Percentiles rank a stretch among this genome's conserved stretches.
phyloP scores from a whole-genome alignment of 495 filamentous ascomycete genomes.

The Aspergillus nanangensis region DNA sequence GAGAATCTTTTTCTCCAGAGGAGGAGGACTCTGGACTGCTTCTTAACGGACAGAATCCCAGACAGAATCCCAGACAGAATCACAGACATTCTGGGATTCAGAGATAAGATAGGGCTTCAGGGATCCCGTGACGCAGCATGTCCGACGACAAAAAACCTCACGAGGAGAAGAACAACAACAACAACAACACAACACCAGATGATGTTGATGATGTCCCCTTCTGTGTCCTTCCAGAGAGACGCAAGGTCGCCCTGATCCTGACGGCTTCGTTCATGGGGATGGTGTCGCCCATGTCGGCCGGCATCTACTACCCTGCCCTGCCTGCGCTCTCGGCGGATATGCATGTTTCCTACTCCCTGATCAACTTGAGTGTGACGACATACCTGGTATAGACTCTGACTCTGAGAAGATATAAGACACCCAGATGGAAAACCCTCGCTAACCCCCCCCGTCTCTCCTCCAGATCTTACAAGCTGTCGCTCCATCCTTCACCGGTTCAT shows the following conservation, averaged over 20 bases:
- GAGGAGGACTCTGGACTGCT: too few species aligned
- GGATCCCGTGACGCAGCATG: too few species aligned
- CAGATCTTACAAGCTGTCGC: conserved; percentile 48
- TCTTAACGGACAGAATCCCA: too few species aligned
- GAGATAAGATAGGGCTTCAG: too few species aligned
- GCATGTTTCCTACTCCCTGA: conserved; percentile 29
- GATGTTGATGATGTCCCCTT: conserved; percentile 15
- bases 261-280: conserved; percentile 4
- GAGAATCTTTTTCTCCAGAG: background rate
- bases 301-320: conserved; percentile 42
- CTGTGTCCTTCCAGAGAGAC: conserved; percentile 17
- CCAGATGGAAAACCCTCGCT: too few species aligned
- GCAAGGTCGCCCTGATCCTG: conserved; percentile 24
- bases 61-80: too few species aligned
- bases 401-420: background rate
- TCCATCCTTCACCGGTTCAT: conserved; percentile 41
- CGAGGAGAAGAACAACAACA: too few species aligned
- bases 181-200: background rate
- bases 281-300: conserved; percentile 38
- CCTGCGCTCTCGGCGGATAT: conserved; percentile 29
- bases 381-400: conserved; percentile 27
- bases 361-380: conserved; percentile 44
- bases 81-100: too few species aligned
- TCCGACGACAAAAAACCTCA: too few species aligned
- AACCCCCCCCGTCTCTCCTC: too few species aligned